Evolutionary conservation across 345 rosid genomes (phyloP).

Genomic region (Camelina laxa): DNA sequence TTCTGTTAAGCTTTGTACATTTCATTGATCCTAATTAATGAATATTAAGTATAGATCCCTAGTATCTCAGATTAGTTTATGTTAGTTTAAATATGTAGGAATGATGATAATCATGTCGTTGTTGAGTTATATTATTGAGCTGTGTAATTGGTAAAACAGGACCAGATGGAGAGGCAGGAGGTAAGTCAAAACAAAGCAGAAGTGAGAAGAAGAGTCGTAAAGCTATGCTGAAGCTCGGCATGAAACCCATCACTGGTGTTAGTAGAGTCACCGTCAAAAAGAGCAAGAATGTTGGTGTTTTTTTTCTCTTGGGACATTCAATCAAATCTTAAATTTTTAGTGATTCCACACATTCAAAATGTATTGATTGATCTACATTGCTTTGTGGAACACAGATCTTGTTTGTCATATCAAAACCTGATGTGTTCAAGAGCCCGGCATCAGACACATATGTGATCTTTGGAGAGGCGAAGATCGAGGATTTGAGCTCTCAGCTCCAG

Average conservation of each 20-base stretch:
- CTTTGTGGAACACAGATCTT: conserved; percentile 54
- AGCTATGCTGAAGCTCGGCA: conserved; percentile 91
- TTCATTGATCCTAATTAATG: neutral
- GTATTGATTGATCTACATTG: conserved; percentile 3
- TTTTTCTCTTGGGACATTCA: conserved; percentile 2
- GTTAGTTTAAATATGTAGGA: neutral
- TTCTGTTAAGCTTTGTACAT: neutral
- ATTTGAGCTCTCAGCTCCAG: conserved; percentile 86
- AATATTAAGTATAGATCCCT: neutral
- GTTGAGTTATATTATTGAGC: conserved; percentile 1
- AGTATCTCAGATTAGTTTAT: too few species aligned
- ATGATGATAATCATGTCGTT: neutral
- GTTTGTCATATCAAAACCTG: conserved; percentile 88
- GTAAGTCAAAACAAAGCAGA: conserved; percentile 84
- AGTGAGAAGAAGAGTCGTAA: conserved; percentile 96
- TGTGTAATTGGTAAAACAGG: conserved; percentile 31
- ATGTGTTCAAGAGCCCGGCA: conserved; percentile 89
- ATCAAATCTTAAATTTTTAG: neutral
- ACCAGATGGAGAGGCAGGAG: conserved; percentile 66
- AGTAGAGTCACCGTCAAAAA: conserved; percentile 89
- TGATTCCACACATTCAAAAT: neutral
- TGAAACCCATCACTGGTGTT: conserved; percentile 86
- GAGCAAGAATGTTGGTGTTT: conserved; percentile 75
- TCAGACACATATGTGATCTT: conserved; percentile 85
- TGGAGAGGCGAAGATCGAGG: conserved; percentile 96